Evolutionary conservation across 177 flowering plant species (phyloP).

Genomic region (Vitis hybrid): DNA sequence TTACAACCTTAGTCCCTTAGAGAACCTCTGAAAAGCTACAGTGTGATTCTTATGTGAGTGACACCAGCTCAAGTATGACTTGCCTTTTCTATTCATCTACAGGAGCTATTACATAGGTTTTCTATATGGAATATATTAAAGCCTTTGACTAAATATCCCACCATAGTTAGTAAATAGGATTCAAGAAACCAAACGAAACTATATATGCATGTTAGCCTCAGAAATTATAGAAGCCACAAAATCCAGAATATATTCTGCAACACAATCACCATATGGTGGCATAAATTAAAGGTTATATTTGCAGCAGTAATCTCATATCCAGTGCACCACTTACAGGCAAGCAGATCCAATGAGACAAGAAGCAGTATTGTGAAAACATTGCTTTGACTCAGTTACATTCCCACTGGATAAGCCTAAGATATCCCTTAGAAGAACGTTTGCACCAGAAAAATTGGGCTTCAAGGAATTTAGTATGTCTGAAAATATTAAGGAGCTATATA

Average conservation of each 20-base stretch:
- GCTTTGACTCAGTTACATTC: conserved; percentile 15
- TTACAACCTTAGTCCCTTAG: too few species aligned
- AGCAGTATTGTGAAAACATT: conserved; percentile 25
- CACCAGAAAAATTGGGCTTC: conserved; percentile 50
- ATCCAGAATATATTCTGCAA: neutral
- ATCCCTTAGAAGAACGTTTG: conserved; percentile 37
- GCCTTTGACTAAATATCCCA: neutral
- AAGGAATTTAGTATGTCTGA: conserved; percentile 51
- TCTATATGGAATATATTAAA: neutral
- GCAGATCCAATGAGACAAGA: conserved; percentile 36
- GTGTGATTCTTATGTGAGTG: neutral
- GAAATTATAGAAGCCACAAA: neutral
- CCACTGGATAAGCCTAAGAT: conserved; percentile 51
- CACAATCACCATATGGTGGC: neutral
- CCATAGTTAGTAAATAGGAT: neutral
- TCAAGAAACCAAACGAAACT: neutral
- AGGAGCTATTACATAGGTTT: neutral
- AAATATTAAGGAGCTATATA: conserved; percentile 32
- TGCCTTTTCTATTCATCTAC: neutral
- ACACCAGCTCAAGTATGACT: neutral
- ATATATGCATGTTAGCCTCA: neutral
- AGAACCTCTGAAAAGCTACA: neutral
- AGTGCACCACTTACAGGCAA: conserved; percentile 58
- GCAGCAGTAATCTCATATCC: neutral
- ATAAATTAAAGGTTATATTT: neutral